These are phyloP conservation scores for Kwoniella bestiolae DNA, from an alignment of 768 basidiomycete species.

Conservation along the genomic window DNA sequence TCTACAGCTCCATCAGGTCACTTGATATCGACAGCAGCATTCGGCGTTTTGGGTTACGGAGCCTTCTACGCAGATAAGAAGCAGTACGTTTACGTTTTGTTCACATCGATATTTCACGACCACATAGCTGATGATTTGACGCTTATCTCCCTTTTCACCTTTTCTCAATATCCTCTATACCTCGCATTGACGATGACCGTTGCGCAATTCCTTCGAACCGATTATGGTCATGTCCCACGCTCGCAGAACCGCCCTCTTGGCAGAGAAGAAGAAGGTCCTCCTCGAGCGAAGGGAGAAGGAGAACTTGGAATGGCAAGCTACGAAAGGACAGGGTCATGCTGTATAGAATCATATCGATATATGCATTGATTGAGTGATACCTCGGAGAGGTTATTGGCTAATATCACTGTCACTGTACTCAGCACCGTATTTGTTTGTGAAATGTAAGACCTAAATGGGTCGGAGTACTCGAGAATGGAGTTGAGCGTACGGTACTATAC, in stretches of 20 bases:
- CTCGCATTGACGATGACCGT: no score
- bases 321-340: slow-evolving; percentile 30
- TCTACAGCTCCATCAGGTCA: slow-evolving; percentile 47
- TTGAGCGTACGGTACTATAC: no score
- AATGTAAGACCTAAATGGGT: no score
- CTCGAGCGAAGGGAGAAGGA: slow-evolving; percentile 46
- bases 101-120: background rate
- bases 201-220: no score
- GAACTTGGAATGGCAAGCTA: slow-evolving; percentile 40
- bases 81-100: slow-evolving; percentile 43
- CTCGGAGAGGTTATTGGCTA: background rate
- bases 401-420: no score
- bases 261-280: slow-evolving; percentile 42
- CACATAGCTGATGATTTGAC: background rate
- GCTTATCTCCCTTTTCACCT: background rate
- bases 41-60: slow-evolving; percentile 50
- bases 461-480: no score
- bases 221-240: no score
- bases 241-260: slow-evolving; percentile 43
- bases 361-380: background rate
- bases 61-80: slow-evolving; percentile 50
- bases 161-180: background rate
- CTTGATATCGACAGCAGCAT: slow-evolving; percentile 39
- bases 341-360: slow-evolving; percentile 9
- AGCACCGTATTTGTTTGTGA: no score